A percentile compares a stretch with the other conserved stretches of the same genome.
Conservation (phyloP, 768 basidiomycete species). For the Russula ochroleuca region DNA sequence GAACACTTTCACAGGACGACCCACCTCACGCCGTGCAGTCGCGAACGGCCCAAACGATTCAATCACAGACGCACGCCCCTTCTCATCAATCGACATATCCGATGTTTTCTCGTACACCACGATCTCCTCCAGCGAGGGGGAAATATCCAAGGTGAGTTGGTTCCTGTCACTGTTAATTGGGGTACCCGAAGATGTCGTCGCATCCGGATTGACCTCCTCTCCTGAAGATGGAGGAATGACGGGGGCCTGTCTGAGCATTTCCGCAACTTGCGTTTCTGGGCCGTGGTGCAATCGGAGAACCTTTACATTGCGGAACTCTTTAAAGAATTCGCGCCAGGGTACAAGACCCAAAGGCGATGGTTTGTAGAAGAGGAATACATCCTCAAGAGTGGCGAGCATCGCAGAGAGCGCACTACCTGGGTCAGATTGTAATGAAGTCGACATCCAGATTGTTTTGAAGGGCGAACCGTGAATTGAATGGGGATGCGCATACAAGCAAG, state of each 20-base stretch:
- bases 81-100: accelerated
- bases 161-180: no score
- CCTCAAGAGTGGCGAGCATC: not conserved
- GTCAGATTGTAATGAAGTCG: no score
- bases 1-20: not conserved
- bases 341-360: no score
- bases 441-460: no score
- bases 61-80: not conserved
- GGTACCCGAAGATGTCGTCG: not conserved
- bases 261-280: not conserved
- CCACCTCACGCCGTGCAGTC: not conserved
- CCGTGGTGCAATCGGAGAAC: not conserved
- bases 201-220: not conserved
- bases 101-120: not conserved
- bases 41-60: not conserved
- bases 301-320: not conserved
- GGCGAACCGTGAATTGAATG: not conserved
- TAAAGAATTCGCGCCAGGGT: not conserved
- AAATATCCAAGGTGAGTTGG: not conserved
- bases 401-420: not conserved
- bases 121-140: not conserved
- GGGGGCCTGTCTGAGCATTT: not conserved
- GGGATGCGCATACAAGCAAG: not conserved
- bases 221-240: no score
- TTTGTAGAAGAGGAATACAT: no score